Evolutionary conservation across 768 basidiomycete species (phyloP), one percentile per base, ranked within the genome.

Genomic region (Phlebiopsis gigantea): DNA sequence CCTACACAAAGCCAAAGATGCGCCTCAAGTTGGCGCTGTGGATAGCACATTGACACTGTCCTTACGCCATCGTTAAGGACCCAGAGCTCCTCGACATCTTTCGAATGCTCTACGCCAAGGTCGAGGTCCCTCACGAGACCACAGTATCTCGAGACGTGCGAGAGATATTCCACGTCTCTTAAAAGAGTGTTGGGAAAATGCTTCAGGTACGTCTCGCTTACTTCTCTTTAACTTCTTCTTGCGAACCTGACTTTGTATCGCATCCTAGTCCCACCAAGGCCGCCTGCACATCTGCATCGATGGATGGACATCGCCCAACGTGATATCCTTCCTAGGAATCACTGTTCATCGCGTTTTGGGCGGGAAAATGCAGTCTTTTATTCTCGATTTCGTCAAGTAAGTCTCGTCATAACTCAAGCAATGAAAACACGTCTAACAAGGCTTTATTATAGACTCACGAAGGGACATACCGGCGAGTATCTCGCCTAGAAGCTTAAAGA

Each of bases 231-330:
- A n/a, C n/a, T n/a, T n/a, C n/a, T n/a, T n/a, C n/a, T 46, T 24
- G 45, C 45, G 14, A 46, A 10, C 45, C 12, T 15, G 22, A 15
- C 10, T 9, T 10, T 46, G n/a, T n/a, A n/a, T n/a, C n/a, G n/a
- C n/a, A n/a, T 28, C 28, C 19, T 49, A 49, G 59, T 4, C 31
- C 19, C 15, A 26, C 34, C n/a, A 39, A 0, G 66, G 65, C 5
- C 61, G 63, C 25, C 19, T 71, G 6, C 68, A 69, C 46, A 52
- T 69, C 10, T 47, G 63, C 22, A 44, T 69, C 14, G 68, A 71
- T 49, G 67, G 69, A 4, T 71, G 69, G 69, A 68, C 68, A 0
- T 62, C 65, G 0, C 69, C 69, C 2, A 61, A 68, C 10, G 63
- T 65, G 15, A 55, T 65, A 8, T 61, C 62, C 1, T 68, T 68